A percentile compares a stretch with the other conserved stretches of the same genome.
These are phyloP conservation scores for Phytophthora aleatoria DNA, from an alignment of 352 stramenopile genomes.

Conservation along the genomic window DNA sequence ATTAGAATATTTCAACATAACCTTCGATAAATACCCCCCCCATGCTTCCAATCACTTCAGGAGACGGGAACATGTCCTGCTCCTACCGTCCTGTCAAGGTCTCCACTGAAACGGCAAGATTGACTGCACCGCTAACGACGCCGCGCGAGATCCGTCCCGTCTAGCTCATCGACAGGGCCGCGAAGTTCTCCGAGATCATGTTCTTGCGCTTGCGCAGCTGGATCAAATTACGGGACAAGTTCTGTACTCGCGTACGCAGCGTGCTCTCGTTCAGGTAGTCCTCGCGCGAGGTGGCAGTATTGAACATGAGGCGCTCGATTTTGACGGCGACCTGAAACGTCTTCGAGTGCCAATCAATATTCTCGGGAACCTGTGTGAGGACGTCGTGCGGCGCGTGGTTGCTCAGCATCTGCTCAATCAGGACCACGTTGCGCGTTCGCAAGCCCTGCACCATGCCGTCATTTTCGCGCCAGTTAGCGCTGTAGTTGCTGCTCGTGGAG, in stretches of 20 bases:
- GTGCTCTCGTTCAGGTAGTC: constrained; percentile 64
- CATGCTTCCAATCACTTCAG: not conserved
- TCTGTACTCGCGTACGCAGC: constrained; percentile 52
- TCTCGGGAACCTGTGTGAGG: constrained; percentile 59
- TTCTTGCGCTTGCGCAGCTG: constrained; percentile 65
- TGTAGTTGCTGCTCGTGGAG: constrained; percentile 15
- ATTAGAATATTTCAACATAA: too few species aligned
- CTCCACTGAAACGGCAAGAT: not conserved
- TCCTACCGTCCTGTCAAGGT: not conserved
- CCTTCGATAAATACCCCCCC: not conserved
- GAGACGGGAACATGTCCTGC: not conserved
- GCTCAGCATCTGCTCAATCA: constrained; percentile 62
- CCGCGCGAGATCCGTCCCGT: too few species aligned
- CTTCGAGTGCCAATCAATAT: constrained; percentile 66
- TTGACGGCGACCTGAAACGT: constrained; percentile 65
- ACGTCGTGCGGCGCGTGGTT: constrained; percentile 61
- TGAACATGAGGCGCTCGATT: constrained; percentile 68
- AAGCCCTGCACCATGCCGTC: constrained; percentile 38
- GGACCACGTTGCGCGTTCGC: constrained; percentile 46
- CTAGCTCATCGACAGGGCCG: constrained; percentile 31
- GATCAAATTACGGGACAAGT: constrained; percentile 54
- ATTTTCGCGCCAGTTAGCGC: constrained; percentile 29
- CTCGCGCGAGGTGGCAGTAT: constrained; percentile 46
- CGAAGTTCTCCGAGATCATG: constrained; percentile 36
- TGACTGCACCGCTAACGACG: too few species aligned